Evolutionary conservation across 1,139 yeast species (phyloP), one percentile per base, ranked within the genome.

Genomic region (Taphrina pruni): DNA sequence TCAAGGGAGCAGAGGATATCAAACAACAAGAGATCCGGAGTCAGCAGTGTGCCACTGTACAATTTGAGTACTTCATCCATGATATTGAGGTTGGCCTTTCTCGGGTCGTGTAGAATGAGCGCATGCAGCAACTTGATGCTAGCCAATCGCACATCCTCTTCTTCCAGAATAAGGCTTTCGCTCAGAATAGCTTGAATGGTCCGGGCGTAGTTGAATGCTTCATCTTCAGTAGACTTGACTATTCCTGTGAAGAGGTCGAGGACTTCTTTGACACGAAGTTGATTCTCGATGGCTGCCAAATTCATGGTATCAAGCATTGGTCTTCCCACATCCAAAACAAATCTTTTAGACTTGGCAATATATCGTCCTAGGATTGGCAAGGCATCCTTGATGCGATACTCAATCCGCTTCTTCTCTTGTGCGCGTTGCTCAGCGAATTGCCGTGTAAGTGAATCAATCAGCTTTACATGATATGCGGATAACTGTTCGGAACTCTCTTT

Each of bases 221-320:
- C 67, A n/a, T 20, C 17, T 4, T 11, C 8, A 2, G 56, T 54
- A 17, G 61, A 41, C 5, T 39, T 7, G 35, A 51, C 70, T 7
- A 69, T 14, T 9, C 52, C 17, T 14, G 17, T 35, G 17, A 69
- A 12, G 32, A 69, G 51, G 8, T 17, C 41, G 43, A 51, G 50
- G 17, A 69, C 69, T 26, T 46, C 36, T 20, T 50, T 50, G 17
- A 46, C 36, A 2, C 45, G 50, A 26, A 60, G 51, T 26, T 69
- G 71, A 26, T 65, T 69, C 14, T 41, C 66, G 39, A 69, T 55
- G 11, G 69, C 71, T 17, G 65, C 60, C 36, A 60, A 55, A 20
- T 43, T 58, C 52, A 69, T 36, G n/a, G 66, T 71, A 36, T 38
- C 57, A 7, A 60, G 54, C 60, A 60, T 26, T n/a, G 48, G 21